Evolutionary conservation across 202 grass and related monocot genomes (phyloP).

Genomic region (Setaria viridis): DNA sequence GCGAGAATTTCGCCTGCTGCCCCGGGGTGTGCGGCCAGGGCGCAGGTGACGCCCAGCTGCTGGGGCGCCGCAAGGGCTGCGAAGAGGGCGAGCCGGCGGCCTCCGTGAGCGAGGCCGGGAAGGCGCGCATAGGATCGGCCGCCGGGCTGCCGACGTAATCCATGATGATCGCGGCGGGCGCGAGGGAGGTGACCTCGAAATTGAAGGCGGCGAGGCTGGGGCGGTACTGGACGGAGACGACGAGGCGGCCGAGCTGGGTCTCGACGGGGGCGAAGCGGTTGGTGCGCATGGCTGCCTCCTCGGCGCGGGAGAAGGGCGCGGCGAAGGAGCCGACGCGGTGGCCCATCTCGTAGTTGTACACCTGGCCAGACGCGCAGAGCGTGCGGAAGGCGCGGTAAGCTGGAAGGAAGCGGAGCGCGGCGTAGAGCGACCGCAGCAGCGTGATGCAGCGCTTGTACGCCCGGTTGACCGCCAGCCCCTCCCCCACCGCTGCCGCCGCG

Average conservation of each 20-base stretch:
- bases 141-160: constrained; percentile 87
- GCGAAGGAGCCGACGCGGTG: constrained; percentile 81
- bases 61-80: constrained; percentile 43
- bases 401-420: constrained; percentile 79
- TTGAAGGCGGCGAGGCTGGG: constrained; percentile 69
- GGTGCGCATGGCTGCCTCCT: constrained; percentile 70
- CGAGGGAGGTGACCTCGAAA: constrained; percentile 67
- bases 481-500: constrained; percentile 39
- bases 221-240: constrained; percentile 84
- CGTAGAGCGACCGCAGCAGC: constrained; percentile 80
- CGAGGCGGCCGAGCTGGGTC: constrained; percentile 82
- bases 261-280: constrained; percentile 62
- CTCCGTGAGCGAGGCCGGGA: constrained; percentile 72
- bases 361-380: constrained; percentile 73
- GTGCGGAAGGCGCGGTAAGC: constrained; percentile 71
- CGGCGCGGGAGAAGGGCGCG: constrained; percentile 73
- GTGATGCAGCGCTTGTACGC: constrained; percentile 88
- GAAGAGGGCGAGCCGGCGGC: constrained; percentile 40
- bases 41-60: constrained; percentile 64
- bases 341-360: constrained; percentile 81
- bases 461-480: constrained; percentile 60
- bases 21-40: constrained; percentile 45
- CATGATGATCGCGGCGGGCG: constrained; percentile 66
- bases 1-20: constrained; percentile 71
- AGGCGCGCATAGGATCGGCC: constrained; percentile 73